Conservation (phyloP, 2,329 filamentous ascomycete species). For the Aspergillus puulaauensis region DNA sequence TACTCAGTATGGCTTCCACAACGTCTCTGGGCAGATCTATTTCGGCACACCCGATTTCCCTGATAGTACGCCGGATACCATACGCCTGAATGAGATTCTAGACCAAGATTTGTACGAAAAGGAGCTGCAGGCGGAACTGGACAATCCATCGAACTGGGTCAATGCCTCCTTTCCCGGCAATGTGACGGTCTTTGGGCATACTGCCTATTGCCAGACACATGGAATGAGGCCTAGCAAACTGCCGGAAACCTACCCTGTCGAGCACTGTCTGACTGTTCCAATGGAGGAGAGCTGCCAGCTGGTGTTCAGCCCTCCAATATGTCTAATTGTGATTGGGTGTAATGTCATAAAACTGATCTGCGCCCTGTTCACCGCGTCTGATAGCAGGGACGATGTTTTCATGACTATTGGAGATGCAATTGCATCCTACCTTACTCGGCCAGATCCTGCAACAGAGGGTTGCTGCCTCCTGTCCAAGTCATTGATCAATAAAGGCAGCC, state of each 20-base stretch:
- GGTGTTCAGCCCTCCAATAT: not conserved
- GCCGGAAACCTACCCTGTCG: not conserved
- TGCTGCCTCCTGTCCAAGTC: not conserved
- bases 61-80: not conserved
- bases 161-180: not conserved
- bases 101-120: not conserved
- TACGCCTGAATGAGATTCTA: not conserved
- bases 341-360: not conserved
- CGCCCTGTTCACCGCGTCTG: not conserved
- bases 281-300: not conserved
- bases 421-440: not conserved
- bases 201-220: too few species aligned
- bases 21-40: not conserved
- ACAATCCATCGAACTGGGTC: not conserved
- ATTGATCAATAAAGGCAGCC: not conserved
- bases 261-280: not conserved
- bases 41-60: too few species aligned
- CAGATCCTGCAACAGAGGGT: not conserved
- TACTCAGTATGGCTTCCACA: not conserved
- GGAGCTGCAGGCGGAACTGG: not conserved
- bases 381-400: not conserved
- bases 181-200: too few species aligned
- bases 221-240: too few species aligned
- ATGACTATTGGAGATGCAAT: not conserved
- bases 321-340: not conserved